phyloP scores from a whole-genome alignment of 2,329 filamentous ascomycete species.

The Monosporascus ibericus region DNA sequence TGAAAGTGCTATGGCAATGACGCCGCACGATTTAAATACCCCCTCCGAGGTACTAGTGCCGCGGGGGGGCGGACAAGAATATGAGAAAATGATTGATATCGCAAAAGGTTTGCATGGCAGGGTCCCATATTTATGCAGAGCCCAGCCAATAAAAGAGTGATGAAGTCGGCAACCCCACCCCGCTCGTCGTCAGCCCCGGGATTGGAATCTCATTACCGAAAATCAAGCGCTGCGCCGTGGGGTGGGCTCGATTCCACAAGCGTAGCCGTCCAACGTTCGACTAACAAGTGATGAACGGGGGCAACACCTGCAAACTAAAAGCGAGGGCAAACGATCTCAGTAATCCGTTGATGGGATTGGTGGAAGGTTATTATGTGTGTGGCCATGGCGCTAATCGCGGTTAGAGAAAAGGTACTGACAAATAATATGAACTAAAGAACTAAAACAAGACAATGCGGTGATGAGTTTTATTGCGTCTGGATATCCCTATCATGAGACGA shows the following conservation, averaged over 20 bases:
- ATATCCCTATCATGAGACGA: too few relatives aligned
- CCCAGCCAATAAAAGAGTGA: conserved; percentile 11
- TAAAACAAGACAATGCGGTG: too few relatives aligned
- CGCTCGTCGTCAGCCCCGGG: conserved; percentile 11
- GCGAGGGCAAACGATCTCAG: not conserved
- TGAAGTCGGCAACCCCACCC: conserved; percentile 15
- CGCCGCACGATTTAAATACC: not conserved
- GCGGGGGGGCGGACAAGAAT: not conserved
- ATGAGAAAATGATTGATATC: conserved; percentile 12
- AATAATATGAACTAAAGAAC: too few relatives aligned
- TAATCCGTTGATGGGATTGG: too few relatives aligned
- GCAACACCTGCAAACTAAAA: conserved; percentile 1
- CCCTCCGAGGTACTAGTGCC: not conserved
- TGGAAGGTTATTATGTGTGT: too few relatives aligned
- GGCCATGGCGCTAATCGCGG: too few relatives aligned
- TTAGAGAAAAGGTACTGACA: too few relatives aligned
- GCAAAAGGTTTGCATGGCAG: conserved; percentile 12
- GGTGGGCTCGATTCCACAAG: not conserved
- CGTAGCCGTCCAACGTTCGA: not conserved
- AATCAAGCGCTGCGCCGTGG: conserved; percentile 9
- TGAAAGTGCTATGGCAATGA: not conserved
- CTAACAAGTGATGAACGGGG: not conserved
- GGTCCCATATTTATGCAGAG: conserved; percentile 10
- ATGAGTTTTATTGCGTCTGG: too few relatives aligned
- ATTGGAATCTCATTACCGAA: conserved; percentile 8